Percentiles rank a stretch among this genome's conserved stretches.
phyloP scores from a whole-genome alignment of 1,284 basidiomycete species.

The Cutaneotrichosporon mucoides region DNA sequence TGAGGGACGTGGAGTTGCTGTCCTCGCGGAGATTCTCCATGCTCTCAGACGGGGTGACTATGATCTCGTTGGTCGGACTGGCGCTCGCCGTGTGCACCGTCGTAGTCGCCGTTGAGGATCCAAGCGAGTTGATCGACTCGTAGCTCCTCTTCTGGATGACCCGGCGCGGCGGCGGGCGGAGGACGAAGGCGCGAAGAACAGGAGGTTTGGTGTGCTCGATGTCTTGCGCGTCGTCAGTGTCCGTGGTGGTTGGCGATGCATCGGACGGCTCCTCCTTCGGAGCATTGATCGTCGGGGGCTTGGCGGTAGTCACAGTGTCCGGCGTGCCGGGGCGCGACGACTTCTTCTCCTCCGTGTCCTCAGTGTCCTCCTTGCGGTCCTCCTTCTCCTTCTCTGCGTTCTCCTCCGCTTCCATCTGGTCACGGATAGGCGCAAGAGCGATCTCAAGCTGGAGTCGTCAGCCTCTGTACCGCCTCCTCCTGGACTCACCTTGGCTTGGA shows the following conservation, averaged over 20 bases:
- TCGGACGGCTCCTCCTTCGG: no score
- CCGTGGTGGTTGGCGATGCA: constrained; percentile 1
- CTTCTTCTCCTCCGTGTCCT: not conserved
- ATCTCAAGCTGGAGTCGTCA: constrained; percentile 22
- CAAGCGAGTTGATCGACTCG: constrained; percentile 11
- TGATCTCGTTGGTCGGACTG: not conserved
- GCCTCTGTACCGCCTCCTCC: no score
- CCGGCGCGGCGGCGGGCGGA: constrained; percentile 21
- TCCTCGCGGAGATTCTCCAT: constrained; percentile 3
- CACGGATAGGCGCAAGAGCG: constrained; percentile 17
- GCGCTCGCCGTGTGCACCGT: not conserved
- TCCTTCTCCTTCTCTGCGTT: not conserved
- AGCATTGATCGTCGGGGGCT: not conserved
- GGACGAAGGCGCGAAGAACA: constrained; percentile 15
- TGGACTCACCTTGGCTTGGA: constrained; percentile 31
- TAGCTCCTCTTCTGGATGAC: constrained; percentile 23
- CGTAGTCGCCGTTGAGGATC: not conserved
- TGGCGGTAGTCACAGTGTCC: not conserved
- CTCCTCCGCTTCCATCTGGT: constrained; percentile 5
- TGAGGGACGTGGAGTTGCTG: not conserved
- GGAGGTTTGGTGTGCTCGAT: not conserved
- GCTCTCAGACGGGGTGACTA: constrained; percentile 11
- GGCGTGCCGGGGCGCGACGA: not conserved
- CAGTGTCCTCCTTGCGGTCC: not conserved
- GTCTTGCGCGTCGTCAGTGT: not conserved